Conservation (phyloP, 2,329 filamentous ascomycete species). For the Epichloe coenophiala region DNA sequence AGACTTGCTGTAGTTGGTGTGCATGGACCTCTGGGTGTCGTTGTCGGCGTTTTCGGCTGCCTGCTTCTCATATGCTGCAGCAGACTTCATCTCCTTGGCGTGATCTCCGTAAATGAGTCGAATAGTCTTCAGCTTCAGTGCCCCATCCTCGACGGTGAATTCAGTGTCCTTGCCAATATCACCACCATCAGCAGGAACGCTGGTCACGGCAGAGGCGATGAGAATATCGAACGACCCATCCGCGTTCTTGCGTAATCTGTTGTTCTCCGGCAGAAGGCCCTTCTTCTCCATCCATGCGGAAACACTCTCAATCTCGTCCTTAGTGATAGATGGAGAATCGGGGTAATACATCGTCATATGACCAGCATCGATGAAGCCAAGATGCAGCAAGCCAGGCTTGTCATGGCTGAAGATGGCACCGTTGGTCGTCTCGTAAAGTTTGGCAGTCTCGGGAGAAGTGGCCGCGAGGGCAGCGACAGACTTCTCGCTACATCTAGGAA, state of each 20-base stretch:
- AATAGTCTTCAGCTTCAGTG: conserved; percentile 52
- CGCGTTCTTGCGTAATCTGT: conserved; percentile 53
- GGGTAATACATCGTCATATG: conserved; percentile 78
- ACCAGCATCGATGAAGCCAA: conserved; percentile 61
- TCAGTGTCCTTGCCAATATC: conserved; percentile 54
- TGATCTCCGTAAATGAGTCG: conserved; percentile 66
- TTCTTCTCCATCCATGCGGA: conserved; percentile 62
- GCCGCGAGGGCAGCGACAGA: conserved; percentile 52
- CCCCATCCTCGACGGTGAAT: conserved; percentile 45
- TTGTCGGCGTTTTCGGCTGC: conserved; percentile 60
- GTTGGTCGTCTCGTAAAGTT: conserved; percentile 52
- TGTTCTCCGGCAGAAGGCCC: conserved; percentile 63
- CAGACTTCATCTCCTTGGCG: conserved; percentile 54
- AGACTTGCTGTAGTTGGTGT: conserved; percentile 59
- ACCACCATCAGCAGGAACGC: conserved; percentile 46
- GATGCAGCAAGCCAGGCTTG: conserved; percentile 52
- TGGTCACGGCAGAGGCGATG: conserved; percentile 54
- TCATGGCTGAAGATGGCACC: conserved; percentile 60
- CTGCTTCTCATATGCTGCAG: conserved; percentile 52
- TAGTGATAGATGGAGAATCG: conserved; percentile 58
- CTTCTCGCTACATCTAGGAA: conserved; percentile 54
- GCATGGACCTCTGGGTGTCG: conserved; percentile 60
- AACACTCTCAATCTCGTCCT: conserved; percentile 59
- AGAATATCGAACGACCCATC: conserved; percentile 56
- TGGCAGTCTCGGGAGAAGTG: conserved; percentile 44